These are phyloP conservation scores for Cymbidium sinense DNA, from an alignment of 106 monocot genomes.

Conservation along the genomic window DNA sequence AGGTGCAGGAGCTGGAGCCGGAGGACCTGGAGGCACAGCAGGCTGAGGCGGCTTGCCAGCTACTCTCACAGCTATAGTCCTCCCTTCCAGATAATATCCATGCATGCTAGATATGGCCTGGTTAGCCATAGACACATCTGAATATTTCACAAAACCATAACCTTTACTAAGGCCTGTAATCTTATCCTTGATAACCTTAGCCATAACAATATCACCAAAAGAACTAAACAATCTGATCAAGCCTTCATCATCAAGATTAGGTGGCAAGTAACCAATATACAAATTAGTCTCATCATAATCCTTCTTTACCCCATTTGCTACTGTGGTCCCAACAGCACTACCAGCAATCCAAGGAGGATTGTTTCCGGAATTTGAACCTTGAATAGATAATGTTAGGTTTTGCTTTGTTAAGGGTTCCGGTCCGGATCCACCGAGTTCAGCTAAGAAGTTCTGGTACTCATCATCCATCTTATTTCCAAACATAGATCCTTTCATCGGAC, in stretches of 20 bases:
- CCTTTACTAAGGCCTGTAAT: slow-evolving; percentile 80
- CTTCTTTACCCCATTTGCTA: slow-evolving; percentile 49
- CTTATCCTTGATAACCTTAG: slow-evolving; percentile 90
- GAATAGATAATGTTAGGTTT: slow-evolving; percentile 19
- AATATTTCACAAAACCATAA: slow-evolving; percentile 95
- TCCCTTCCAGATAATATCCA: slow-evolving; percentile 78
- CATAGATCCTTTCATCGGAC: slow-evolving; percentile 78
- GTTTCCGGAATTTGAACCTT: slow-evolving; percentile 40
- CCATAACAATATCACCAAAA: slow-evolving; percentile 89
- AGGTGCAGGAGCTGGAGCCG: slow-evolving; percentile 25
- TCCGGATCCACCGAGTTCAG: slow-evolving; percentile 73
- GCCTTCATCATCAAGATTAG: slow-evolving; percentile 70
- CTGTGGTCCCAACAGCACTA: neutral
- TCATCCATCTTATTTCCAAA: slow-evolving; percentile 89
- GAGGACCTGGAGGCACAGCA: slow-evolving; percentile 58
- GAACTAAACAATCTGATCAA: slow-evolving; percentile 65
- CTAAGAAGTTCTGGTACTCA: slow-evolving; percentile 88
- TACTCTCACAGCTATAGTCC: slow-evolving; percentile 77
- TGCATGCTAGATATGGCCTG: slow-evolving; percentile 79
- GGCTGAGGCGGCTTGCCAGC: slow-evolving; percentile 92
- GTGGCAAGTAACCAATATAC: slow-evolving; percentile 86
- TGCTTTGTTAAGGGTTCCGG: slow-evolving; percentile 62
- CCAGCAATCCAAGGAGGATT: slow-evolving; percentile 56
- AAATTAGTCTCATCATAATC: slow-evolving; percentile 91
- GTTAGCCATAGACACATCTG: slow-evolving; percentile 68